Conservation (phyloP, 768 basidiomycete genomes). For the Agaricus sinodeliciosus region DNA sequence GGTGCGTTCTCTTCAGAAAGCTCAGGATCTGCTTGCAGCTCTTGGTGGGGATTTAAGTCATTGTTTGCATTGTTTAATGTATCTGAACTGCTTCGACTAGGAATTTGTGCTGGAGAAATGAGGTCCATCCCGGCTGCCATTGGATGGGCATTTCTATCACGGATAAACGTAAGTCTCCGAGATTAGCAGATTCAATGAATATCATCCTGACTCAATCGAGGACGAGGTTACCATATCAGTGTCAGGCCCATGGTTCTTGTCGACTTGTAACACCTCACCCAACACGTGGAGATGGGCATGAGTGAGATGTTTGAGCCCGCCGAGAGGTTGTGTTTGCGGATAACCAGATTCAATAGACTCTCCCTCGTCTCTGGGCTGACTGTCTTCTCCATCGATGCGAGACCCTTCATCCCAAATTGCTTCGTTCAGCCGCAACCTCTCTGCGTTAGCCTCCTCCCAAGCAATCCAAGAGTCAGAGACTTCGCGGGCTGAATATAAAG, state of each 20-base stretch:
- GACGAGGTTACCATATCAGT: background rate
- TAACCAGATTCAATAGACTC: too few relatives aligned
- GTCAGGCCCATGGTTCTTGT: background rate
- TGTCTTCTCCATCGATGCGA: background rate
- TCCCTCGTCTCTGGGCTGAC: background rate
- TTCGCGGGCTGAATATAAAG: slow-evolving; percentile 58
- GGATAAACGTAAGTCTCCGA: background rate
- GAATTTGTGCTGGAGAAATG: background rate
- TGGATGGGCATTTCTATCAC: background rate
- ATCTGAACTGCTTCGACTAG: background rate
- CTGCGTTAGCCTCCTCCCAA: slow-evolving; percentile 41
- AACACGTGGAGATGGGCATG: slow-evolving; percentile 2
- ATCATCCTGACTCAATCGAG: background rate
- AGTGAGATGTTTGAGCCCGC: background rate
- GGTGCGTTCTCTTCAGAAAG: slow-evolving; percentile 7
- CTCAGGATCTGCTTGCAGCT: background rate
- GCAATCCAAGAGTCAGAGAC: slow-evolving; percentile 43
- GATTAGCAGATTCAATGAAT: background rate
- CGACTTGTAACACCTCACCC: background rate
- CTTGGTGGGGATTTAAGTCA: background rate
- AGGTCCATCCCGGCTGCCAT: background rate
- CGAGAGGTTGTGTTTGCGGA: background rate
- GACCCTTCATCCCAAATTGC: slow-evolving; percentile 15
- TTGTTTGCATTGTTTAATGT: background rate
- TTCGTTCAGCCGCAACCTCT: slow-evolving; percentile 21